Percentiles rank a stretch among this genome's conserved stretches.
Conservation (phyloP, 164 flowering plant genomes). For the Macadamia tetraphylla region DNA sequence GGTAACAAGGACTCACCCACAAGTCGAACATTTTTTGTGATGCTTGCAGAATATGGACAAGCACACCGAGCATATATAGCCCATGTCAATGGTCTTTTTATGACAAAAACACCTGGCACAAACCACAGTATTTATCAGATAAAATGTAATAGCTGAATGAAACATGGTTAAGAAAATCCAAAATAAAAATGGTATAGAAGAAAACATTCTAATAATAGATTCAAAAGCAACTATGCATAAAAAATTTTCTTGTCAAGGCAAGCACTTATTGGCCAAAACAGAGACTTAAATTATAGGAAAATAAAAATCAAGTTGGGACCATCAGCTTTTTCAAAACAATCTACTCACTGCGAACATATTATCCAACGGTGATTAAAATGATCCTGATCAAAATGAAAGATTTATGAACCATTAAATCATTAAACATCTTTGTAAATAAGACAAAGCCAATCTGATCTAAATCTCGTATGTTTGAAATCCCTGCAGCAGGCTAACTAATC, state of each 20-base stretch:
- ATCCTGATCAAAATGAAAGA: not conserved
- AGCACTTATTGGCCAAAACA: no score
- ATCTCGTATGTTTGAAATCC: no score
- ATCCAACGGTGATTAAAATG: no score
- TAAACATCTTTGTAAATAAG: no score
- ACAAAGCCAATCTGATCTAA: no score
- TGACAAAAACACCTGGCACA: conserved; percentile 95
- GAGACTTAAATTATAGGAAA: not conserved
- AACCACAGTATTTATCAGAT: conserved; percentile 7
- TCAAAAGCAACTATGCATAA: no score
- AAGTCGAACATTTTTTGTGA: conserved; percentile 91
- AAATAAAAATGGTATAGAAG: not conserved
- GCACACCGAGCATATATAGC: conserved; percentile 93
- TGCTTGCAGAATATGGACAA: conserved; percentile 92
- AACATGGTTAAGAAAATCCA: not conserved
- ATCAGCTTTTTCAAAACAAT: no score
- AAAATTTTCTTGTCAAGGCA: no score
- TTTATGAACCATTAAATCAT: not conserved
- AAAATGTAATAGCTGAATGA: not conserved
- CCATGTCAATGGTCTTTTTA: conserved; percentile 93
- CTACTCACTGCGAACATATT: no score
- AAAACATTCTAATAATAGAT: no score
- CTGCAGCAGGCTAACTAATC: no score
- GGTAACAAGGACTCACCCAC: conserved; percentile 61
- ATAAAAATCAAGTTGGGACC: not conserved